Evolutionary conservation across 2,329 filamentous ascomycete genomes (phyloP).

Genomic region (Thyridium curvatum): DNA sequence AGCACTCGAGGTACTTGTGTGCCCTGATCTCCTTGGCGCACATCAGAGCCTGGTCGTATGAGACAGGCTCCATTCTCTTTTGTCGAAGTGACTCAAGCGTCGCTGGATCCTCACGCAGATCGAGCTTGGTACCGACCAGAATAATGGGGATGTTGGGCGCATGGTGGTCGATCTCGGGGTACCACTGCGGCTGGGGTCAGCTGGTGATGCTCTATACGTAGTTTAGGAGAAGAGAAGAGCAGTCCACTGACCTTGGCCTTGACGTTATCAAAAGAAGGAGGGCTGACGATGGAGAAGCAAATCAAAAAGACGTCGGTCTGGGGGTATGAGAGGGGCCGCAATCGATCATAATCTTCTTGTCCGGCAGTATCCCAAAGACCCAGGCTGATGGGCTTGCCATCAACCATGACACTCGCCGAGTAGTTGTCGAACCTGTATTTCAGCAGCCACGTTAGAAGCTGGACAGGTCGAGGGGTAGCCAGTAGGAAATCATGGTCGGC

Average conservation of each 20-base stretch:
- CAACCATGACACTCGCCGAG: slow-evolving; percentile 97
- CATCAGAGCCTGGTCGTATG: slow-evolving; percentile 83
- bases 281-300: slow-evolving; percentile 97
- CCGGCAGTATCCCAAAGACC: slow-evolving; percentile 98
- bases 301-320: slow-evolving; percentile 98
- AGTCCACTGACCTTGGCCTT: slow-evolving; percentile 75
- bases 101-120: slow-evolving; percentile 81
- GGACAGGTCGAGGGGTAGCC: not conserved
- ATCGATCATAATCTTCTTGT: slow-evolving; percentile 95
- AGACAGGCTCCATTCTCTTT: slow-evolving; percentile 96
- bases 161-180: slow-evolving; percentile 94
- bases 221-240: not conserved
- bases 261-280: slow-evolving; percentile 97
- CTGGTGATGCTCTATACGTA: slow-evolving; percentile 6
- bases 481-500: not conserved
- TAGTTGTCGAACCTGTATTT: slow-evolving; percentile 87
- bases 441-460: slow-evolving; percentile 11
- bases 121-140: slow-evolving; percentile 93
- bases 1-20: slow-evolving; percentile 97
- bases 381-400: slow-evolving; percentile 94
- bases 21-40: slow-evolving; percentile 93
- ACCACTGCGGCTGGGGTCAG: slow-evolving; percentile 59
- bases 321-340: slow-evolving; percentile 92
- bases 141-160: slow-evolving; percentile 94
- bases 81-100: slow-evolving; percentile 77